Evolutionary conservation across 1,284 basidiomycete species (phyloP).

Genomic region (Ustilago nuda): DNA sequence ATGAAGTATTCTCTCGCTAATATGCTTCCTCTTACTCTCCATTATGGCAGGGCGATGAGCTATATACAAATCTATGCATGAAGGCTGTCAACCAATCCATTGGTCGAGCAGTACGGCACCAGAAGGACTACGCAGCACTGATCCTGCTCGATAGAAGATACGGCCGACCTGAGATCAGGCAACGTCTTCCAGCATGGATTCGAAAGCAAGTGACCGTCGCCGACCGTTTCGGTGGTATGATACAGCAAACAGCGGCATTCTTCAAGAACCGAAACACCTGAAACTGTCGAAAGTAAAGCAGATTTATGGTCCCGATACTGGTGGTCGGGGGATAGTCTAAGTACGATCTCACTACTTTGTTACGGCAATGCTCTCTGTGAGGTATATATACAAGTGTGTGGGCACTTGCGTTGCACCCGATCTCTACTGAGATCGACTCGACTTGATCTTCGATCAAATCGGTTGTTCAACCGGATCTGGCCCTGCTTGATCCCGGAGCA

Average conservation of each 20-base stretch:
- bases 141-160: conserved; percentile 65
- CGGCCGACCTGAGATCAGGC: conserved; percentile 52
- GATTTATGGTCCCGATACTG: too few relatives aligned
- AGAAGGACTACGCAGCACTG: conserved; percentile 64
- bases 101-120: conserved; percentile 73
- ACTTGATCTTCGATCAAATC: too few relatives aligned
- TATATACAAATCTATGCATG: conserved; percentile 77
- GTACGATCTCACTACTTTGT: too few relatives aligned
- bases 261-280: conserved; percentile 40
- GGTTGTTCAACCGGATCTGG: too few relatives aligned
- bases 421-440: too few relatives aligned
- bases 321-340: too few relatives aligned
- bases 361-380: too few relatives aligned
- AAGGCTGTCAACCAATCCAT: conserved; percentile 96
- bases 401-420: too few relatives aligned
- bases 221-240: conserved; percentile 79
- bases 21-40: neutral
- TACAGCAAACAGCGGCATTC: conserved; percentile 74
- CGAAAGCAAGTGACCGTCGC: conserved; percentile 76
- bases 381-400: too few relatives aligned
- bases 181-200: conserved; percentile 74
- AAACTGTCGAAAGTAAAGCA: too few relatives aligned
- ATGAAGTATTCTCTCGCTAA: neutral
- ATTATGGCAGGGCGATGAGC: conserved; percentile 49
- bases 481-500: too few relatives aligned